Evolutionary conservation across 2,329 filamentous ascomycete species (phyloP).

Genomic region (Hypoxylon sp.): DNA sequence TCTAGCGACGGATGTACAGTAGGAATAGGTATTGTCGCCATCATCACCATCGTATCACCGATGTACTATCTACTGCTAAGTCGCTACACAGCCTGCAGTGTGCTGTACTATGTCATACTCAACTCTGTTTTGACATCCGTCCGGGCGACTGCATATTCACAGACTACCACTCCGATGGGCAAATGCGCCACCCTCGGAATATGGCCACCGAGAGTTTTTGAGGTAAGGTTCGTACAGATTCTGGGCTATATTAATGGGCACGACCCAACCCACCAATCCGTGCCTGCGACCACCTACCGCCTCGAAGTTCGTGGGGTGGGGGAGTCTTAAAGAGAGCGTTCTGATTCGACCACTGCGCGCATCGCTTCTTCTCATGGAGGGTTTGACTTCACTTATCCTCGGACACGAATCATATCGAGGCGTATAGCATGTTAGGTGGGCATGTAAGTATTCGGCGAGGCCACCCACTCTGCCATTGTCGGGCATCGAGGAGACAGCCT

Average conservation of each 20-base stretch:
- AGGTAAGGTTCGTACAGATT: slow-evolving; percentile 5
- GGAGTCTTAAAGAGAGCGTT: background rate
- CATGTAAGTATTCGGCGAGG: background rate
- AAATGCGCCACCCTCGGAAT: slow-evolving; percentile 37
- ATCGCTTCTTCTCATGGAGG: slow-evolving; percentile 12
- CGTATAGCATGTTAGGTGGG: background rate
- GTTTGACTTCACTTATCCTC: slow-evolving; percentile 11
- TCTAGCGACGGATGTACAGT: background rate
- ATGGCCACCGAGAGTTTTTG: slow-evolving; percentile 30
- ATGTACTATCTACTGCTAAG: background rate
- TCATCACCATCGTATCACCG: slow-evolving; percentile 21
- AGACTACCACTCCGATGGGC: slow-evolving; percentile 28
- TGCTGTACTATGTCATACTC: slow-evolving; percentile 8
- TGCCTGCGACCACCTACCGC: slow-evolving; percentile 15
- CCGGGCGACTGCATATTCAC: slow-evolving; percentile 15
- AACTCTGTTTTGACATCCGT: slow-evolving; percentile 12
- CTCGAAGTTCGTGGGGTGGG: slow-evolving; percentile 19
- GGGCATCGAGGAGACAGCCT: slow-evolving; percentile 1
- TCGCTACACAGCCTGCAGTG: background rate
- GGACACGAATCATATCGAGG: slow-evolving; percentile 16
- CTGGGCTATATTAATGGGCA: slow-evolving; percentile 27
- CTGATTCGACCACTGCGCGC: slow-evolving; percentile 33
- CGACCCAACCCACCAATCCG: slow-evolving; percentile 27
- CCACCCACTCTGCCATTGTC: background rate
- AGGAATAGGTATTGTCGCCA: background rate